Evolutionary conservation across 306 rosid genomes (phyloP).

Genomic region (Cicer chorassanicum): DNA sequence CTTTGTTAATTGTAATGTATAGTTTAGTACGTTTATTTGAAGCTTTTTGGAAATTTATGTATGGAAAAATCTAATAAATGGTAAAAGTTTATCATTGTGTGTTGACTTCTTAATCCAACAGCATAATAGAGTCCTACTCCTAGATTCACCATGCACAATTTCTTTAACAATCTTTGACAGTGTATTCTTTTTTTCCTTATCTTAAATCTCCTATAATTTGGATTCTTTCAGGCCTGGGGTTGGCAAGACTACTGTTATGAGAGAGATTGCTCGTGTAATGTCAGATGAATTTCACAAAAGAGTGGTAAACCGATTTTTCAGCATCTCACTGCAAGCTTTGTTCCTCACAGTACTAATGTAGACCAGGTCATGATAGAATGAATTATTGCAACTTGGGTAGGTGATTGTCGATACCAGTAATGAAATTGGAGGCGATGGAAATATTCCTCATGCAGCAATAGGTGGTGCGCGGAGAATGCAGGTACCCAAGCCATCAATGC

Average conservation of each 20-base stretch:
- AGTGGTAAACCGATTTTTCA: slow-evolving; percentile 59
- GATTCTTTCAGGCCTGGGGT: slow-evolving; percentile 70
- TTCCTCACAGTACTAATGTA: slow-evolving; percentile 11
- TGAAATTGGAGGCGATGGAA: slow-evolving; percentile 77
- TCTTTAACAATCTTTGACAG: slow-evolving; percentile 15
- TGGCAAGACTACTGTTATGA: slow-evolving; percentile 75
- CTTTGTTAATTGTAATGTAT: slow-evolving; percentile 17
- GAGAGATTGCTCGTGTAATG: slow-evolving; percentile 72
- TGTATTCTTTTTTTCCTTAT: not conserved
- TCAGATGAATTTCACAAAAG: slow-evolving; percentile 71
- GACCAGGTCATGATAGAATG: slow-evolving; percentile 33
- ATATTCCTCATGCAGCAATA: slow-evolving; percentile 75
- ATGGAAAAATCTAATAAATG: slow-evolving; percentile 5
- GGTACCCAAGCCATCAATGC: slow-evolving; percentile 72
- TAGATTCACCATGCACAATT: slow-evolving; percentile 1
- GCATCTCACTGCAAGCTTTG: slow-evolving; percentile 18
- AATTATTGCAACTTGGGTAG: slow-evolving; percentile 47
- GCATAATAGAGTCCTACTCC: slow-evolving; percentile 12
- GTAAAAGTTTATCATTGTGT: slow-evolving; percentile 18
- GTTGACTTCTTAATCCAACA: slow-evolving; percentile 7
- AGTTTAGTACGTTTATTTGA: slow-evolving; percentile 3
- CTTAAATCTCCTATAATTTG: slow-evolving; percentile 14
- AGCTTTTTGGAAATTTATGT: not conserved
- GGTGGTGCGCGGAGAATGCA: slow-evolving; percentile 76
- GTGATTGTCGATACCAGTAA: slow-evolving; percentile 80